A percentile compares a stretch with the other conserved stretches of the same genome.
phyloP scores from a whole-genome alignment of 1,284 basidiomycete species.

The Puccinia novopanici region DNA sequence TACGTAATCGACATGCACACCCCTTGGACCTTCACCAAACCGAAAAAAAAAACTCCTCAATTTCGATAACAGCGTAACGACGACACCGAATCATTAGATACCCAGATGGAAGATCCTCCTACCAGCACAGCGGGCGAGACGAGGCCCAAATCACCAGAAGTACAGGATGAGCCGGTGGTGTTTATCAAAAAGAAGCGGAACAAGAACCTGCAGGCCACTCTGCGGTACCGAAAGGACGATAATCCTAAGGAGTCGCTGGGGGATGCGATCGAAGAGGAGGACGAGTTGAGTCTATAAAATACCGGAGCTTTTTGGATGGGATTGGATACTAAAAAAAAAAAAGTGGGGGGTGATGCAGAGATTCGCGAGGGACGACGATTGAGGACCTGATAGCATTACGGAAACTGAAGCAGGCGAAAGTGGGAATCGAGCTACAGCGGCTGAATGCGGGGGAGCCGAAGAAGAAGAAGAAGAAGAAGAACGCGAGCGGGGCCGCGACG shows the following conservation, averaged over 20 bases:
- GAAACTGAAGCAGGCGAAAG: slow-evolving; percentile 70
- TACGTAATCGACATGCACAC: too few species aligned
- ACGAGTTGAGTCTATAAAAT: neutral
- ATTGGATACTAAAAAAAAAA: neutral
- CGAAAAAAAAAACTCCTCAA: too few species aligned
- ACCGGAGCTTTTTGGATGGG: neutral
- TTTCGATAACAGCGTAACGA: too few species aligned
- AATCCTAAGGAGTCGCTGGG: neutral
- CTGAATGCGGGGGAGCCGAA: slow-evolving; percentile 79
- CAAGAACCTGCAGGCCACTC: neutral
- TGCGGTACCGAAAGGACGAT: neutral
- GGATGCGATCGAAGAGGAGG: neutral
- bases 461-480: slow-evolving; percentile 67
- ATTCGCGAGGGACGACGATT: slow-evolving; percentile 61
- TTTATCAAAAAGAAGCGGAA: neutral
- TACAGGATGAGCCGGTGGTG: neutral
- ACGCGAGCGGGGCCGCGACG: slow-evolving; percentile 45
- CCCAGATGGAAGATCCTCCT: too few species aligned
- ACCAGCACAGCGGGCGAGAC: too few species aligned
- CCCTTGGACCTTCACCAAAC: too few species aligned
- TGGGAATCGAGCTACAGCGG: slow-evolving; percentile 82
- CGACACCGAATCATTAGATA: too few species aligned
- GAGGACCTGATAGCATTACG: slow-evolving; percentile 83
- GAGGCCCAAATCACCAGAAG: too few species aligned
- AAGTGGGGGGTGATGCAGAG: too few species aligned